Evolutionary conservation across 2,329 filamentous ascomycete genomes (phyloP).

Genomic region (Ophiostoma triangulosporum): DNA sequence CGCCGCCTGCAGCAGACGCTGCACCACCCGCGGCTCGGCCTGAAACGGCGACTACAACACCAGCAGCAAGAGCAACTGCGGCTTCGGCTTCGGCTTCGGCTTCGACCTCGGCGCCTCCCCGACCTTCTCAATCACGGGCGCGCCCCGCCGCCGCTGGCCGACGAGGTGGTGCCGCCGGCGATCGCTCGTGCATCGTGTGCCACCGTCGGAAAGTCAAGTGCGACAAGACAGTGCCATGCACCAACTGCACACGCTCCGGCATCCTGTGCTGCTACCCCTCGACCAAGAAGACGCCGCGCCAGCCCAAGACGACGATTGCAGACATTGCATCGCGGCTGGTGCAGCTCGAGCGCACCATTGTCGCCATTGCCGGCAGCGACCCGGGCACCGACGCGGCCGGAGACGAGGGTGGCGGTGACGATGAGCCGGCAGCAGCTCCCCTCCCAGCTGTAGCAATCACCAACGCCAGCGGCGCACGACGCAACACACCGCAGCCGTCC

Average conservation of each 20-base stretch:
- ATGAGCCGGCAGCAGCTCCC: neutral
- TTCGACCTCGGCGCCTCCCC: neutral
- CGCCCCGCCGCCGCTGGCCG: neutral
- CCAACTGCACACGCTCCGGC: conserved; percentile 14
- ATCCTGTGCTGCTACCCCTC: conserved; percentile 17
- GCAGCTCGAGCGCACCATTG: conserved; percentile 15
- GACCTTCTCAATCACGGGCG: neutral
- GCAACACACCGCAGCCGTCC: neutral
- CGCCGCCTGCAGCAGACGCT: neutral
- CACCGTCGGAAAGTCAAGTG: conserved; percentile 17
- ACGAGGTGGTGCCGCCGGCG: neutral
- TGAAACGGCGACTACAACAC: too few species aligned
- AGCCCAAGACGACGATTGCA: conserved; percentile 15
- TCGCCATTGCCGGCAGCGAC: conserved; percentile 14
- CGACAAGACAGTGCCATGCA: conserved; percentile 16
- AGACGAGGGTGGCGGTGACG: neutral
- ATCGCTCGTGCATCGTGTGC: conserved; percentile 17
- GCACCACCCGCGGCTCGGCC: neutral
- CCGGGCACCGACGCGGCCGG: neutral
- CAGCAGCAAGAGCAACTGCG: neutral
- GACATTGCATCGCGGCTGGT: conserved; percentile 16
- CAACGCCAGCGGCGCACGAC: neutral
- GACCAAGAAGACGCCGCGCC: conserved; percentile 8
- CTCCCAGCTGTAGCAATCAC: neutral
- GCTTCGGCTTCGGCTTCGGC: neutral